A percentile compares a stretch with the other conserved stretches of the same genome.
These are phyloP conservation scores for Aspergillus intermedius DNA, from an alignment of 2,329 filamentous ascomycete species.

Conservation along the genomic window DNA sequence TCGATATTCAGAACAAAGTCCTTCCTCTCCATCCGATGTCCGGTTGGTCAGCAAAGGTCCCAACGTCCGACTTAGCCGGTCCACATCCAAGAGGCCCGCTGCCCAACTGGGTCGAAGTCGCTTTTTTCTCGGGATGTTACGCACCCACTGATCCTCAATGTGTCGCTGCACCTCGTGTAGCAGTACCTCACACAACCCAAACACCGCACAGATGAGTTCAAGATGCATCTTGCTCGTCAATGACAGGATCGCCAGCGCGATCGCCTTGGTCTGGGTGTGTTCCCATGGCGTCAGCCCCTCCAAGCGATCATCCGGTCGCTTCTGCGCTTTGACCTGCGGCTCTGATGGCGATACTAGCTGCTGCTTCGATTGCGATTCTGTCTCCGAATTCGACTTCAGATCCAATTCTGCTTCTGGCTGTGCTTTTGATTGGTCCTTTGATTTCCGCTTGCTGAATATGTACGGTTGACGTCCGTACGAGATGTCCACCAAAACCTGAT, in stretches of 20 bases:
- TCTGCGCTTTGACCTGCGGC: neutral
- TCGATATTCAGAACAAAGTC: neutral
- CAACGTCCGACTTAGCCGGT: slow-evolving; percentile 26
- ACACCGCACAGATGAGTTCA: slow-evolving; percentile 35
- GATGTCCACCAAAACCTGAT: slow-evolving; percentile 25
- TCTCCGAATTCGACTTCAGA: slow-evolving; percentile 7
- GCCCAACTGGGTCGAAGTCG: slow-evolving; percentile 13
- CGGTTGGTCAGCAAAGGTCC: slow-evolving; percentile 25
- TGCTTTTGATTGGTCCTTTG: no score
- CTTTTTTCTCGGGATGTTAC: neutral
- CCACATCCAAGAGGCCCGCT: slow-evolving; percentile 18
- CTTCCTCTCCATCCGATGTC: neutral
- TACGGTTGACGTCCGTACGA: slow-evolving; percentile 11
- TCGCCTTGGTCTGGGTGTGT: slow-evolving; percentile 24
- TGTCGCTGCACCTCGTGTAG: slow-evolving; percentile 21
- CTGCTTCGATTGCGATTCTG: neutral
- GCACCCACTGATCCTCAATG: neutral
- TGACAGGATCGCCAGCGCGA: slow-evolving; percentile 32
- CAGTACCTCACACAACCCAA: slow-evolving; percentile 30
- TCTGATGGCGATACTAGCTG: no score
- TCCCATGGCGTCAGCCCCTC: slow-evolving; percentile 12
- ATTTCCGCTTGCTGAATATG: no score
- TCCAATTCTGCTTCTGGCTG: no score
- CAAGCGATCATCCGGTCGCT: slow-evolving; percentile 15
- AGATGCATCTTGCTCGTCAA: slow-evolving; percentile 33